A percentile compares a stretch with the other conserved stretches of the same genome.
These are phyloP conservation scores for Geosmithia flava DNA, from an alignment of 2,329 filamentous ascomycete species.

Conservation along the genomic window DNA sequence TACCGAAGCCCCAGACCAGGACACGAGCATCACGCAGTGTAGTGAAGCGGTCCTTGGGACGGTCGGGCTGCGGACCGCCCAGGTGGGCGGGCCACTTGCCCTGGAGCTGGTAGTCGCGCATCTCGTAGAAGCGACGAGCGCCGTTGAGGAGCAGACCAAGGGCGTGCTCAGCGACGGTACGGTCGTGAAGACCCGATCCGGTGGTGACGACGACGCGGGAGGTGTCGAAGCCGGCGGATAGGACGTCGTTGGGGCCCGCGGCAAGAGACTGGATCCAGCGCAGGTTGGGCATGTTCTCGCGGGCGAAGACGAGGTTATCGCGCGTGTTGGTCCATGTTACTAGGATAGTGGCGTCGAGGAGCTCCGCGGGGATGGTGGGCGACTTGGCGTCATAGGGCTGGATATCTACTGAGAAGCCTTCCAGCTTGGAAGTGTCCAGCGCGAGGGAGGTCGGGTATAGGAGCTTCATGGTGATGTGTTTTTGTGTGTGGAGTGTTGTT, in stretches of 20 bases:
- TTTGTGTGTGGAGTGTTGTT: background rate
- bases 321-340: slow-evolving; percentile 50
- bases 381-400: slow-evolving; percentile 46
- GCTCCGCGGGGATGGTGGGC: slow-evolving; percentile 41
- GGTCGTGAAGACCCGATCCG: slow-evolving; percentile 51
- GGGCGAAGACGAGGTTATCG: slow-evolving; percentile 46
- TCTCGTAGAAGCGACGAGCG: slow-evolving; percentile 46
- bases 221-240: slow-evolving; percentile 45
- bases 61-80: slow-evolving; percentile 45
- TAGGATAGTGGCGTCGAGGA: slow-evolving; percentile 46
- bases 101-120: slow-evolving; percentile 48
- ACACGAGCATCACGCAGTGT: slow-evolving; percentile 46
- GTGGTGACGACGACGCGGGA: slow-evolving; percentile 40
- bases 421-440: slow-evolving; percentile 39
- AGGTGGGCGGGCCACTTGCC: slow-evolving; percentile 48
- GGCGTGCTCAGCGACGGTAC: slow-evolving; percentile 52
- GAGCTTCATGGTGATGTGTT: slow-evolving; percentile 33
- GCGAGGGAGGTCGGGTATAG: slow-evolving; percentile 53
- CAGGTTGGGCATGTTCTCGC: slow-evolving; percentile 39
- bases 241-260: slow-evolving; percentile 53
- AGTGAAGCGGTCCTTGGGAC: slow-evolving; percentile 41
- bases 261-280: slow-evolving; percentile 56
- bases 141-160: slow-evolving; percentile 43
- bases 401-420: slow-evolving; percentile 46
- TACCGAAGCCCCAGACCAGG: slow-evolving; percentile 53